Evolutionary conservation across 768 basidiomycete species (phyloP).

Genomic region (Agaricus subrufescens): DNA sequence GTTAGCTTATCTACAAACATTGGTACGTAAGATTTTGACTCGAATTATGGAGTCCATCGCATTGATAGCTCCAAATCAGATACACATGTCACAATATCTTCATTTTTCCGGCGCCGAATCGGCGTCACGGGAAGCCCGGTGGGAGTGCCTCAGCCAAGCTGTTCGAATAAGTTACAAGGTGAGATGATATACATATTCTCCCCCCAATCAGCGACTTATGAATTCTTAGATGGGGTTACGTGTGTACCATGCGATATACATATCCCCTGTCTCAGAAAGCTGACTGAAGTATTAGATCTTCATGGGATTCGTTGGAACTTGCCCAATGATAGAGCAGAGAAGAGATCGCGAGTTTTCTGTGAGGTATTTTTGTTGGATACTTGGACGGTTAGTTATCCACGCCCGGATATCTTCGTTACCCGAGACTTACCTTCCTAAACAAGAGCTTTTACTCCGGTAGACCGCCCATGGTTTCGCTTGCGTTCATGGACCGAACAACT

Average conservation of each 20-base stretch:
- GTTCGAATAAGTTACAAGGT: constrained; percentile 59
- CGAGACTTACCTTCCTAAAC: background rate
- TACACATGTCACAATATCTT: constrained; percentile 45
- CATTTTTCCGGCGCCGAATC: constrained; percentile 51
- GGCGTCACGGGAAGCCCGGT: constrained; percentile 41
- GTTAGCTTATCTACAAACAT: constrained; percentile 45
- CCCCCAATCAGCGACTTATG: background rate
- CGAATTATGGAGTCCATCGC: background rate
- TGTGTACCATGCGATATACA: constrained; percentile 22
- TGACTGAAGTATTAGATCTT: constrained; percentile 38
- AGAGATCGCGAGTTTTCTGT: constrained; percentile 61
- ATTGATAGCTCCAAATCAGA: constrained; percentile 14
- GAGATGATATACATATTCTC: constrained; percentile 16
- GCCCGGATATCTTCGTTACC: background rate
- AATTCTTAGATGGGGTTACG: constrained; percentile 44
- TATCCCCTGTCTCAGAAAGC: background rate
- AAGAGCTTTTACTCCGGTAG: constrained; percentile 63
- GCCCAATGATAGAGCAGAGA: constrained; percentile 34
- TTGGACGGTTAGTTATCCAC: constrained; percentile 40
- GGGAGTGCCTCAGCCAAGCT: constrained; percentile 55
- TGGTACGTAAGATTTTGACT: constrained; percentile 36
- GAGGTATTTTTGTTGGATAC: constrained; percentile 62
- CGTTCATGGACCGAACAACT: constrained; percentile 53
- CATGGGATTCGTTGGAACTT: constrained; percentile 60
- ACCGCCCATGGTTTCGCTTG: constrained; percentile 48